Evolutionary conservation across 2,329 filamentous ascomycete species (phyloP).

Genomic region (Talaromyces albobiverticillius): DNA sequence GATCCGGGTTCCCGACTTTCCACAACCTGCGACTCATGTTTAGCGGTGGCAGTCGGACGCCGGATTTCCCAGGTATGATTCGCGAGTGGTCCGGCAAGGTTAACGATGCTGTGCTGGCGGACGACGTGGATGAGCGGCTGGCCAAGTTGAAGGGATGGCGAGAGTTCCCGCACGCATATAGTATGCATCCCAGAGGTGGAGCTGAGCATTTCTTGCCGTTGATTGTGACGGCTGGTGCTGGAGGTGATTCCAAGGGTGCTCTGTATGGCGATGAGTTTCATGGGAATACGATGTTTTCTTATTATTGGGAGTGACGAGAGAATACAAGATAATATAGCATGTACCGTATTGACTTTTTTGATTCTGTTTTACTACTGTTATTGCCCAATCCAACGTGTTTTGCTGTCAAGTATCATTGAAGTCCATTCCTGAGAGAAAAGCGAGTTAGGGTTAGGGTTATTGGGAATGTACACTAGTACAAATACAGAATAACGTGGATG

Average conservation of each 20-base stretch:
- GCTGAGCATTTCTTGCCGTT: conserved; percentile 15
- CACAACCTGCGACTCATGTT: conserved; percentile 14
- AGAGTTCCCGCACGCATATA: conserved; percentile 13
- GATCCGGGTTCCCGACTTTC: conserved; percentile 13
- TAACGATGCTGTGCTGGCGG: conserved; percentile 11
- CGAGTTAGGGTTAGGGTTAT: background rate
- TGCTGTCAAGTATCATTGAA: no score
- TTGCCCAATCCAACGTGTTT: no score
- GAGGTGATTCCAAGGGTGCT: conserved; percentile 3
- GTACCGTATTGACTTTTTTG: background rate
- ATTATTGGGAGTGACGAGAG: conserved; percentile 10
- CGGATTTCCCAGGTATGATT: background rate
- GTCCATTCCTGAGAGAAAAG: background rate
- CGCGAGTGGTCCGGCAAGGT: conserved; percentile 12
- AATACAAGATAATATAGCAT: background rate
- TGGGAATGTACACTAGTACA: background rate
- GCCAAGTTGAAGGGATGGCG: conserved; percentile 14
- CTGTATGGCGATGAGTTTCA: conserved; percentile 12
- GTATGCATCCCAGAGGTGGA: conserved; percentile 11
- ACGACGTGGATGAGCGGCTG: conserved; percentile 5
- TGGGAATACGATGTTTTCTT: conserved; percentile 11
- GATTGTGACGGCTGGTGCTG: conserved; percentile 14
- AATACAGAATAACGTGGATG: background rate
- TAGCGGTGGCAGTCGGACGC: background rate
- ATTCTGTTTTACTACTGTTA: background rate